Percentiles rank a stretch among this genome's conserved stretches.
phyloP scores from a whole-genome alignment of 495 filamentous ascomycete genomes.

The Hypoxylon crocopeplum region DNA sequence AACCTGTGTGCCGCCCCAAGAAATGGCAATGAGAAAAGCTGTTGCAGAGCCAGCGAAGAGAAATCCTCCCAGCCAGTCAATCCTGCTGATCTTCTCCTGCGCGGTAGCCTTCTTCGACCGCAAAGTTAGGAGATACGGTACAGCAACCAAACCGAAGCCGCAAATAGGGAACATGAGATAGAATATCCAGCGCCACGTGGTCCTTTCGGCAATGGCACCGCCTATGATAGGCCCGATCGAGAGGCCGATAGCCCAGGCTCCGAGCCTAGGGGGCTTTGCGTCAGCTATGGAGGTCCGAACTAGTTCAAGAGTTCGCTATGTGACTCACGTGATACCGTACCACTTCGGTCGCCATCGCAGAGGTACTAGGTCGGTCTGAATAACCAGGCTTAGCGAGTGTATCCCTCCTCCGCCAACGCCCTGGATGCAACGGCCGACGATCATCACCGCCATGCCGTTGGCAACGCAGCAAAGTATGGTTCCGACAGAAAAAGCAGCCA shows the following conservation, averaged over 20 bases:
- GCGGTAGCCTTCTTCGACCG: constrained; percentile 40
- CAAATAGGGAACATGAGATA: constrained; percentile 53
- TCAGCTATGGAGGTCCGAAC: no score
- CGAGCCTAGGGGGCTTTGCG: no score
- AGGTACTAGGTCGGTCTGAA: constrained; percentile 61
- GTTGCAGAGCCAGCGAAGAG: constrained; percentile 56
- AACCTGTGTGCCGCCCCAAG: constrained; percentile 58
- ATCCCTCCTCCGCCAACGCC: constrained; percentile 85
- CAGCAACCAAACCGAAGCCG: constrained; percentile 42
- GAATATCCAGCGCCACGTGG: constrained; percentile 51
- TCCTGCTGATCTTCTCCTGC: constrained; percentile 39
- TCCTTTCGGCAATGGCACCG: constrained; percentile 70
- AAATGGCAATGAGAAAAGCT: constrained; percentile 60
- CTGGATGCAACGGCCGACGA: constrained; percentile 79
- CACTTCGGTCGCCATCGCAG: constrained; percentile 50
- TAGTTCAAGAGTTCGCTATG: not conserved
- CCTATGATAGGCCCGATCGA: constrained; percentile 78
- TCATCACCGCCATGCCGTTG: constrained; percentile 62
- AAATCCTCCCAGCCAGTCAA: constrained; percentile 51
- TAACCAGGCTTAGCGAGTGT: constrained; percentile 80
- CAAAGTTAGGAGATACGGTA: constrained; percentile 46
- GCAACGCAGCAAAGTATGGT: constrained; percentile 51
- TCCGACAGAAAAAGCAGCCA: constrained; percentile 54
- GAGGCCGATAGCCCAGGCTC: constrained; percentile 73
- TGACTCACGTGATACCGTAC: constrained; percentile 44